Conservation (phyloP, 306 rosid species). For the Senna siamea region DNA sequence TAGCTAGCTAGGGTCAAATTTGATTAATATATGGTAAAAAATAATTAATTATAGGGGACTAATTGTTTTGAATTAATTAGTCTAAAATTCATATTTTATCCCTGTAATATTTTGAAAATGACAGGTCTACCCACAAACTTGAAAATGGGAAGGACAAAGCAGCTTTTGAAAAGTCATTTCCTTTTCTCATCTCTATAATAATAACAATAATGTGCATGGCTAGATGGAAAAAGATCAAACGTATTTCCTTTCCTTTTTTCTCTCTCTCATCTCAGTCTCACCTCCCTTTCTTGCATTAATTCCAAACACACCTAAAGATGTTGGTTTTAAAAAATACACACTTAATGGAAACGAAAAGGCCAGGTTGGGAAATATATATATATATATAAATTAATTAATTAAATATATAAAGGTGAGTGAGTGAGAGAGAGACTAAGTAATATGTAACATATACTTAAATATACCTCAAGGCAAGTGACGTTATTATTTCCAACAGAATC, state of each 20-base stretch:
- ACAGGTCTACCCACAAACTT: slow-evolving; percentile 49
- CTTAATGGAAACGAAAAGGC: slow-evolving; percentile 27
- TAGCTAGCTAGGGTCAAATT: slow-evolving; percentile 17
- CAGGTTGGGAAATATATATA: slow-evolving; percentile 33
- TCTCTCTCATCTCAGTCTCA: slow-evolving; percentile 11
- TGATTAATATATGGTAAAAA: slow-evolving; percentile 37
- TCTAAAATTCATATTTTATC: background rate
- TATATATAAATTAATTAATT: too few species aligned
- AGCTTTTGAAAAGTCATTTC: slow-evolving; percentile 60
- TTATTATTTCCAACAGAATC: slow-evolving; percentile 58
- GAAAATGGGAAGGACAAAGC: slow-evolving; percentile 58
- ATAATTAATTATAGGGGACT: slow-evolving; percentile 29
- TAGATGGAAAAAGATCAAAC: slow-evolving; percentile 59
- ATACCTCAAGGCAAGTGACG: slow-evolving; percentile 69
- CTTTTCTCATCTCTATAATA: slow-evolving; percentile 49
- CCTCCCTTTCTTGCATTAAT: slow-evolving; percentile 45
- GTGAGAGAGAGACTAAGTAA: too few species aligned
- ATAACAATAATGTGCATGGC: slow-evolving; percentile 52
- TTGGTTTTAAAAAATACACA: slow-evolving; percentile 21
- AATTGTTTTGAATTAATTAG: slow-evolving; percentile 29
- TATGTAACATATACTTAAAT: too few species aligned
- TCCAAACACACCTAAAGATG: slow-evolving; percentile 46
- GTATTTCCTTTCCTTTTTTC: slow-evolving; percentile 43
- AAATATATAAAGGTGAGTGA: too few species aligned
- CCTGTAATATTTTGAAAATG: slow-evolving; percentile 51